A percentile compares a stretch with the other conserved stretches of the same genome.
Evolutionary conservation across 2,329 filamentous ascomycete species (phyloP).

Genomic region (Neopestalotiopsis clavispora): DNA sequence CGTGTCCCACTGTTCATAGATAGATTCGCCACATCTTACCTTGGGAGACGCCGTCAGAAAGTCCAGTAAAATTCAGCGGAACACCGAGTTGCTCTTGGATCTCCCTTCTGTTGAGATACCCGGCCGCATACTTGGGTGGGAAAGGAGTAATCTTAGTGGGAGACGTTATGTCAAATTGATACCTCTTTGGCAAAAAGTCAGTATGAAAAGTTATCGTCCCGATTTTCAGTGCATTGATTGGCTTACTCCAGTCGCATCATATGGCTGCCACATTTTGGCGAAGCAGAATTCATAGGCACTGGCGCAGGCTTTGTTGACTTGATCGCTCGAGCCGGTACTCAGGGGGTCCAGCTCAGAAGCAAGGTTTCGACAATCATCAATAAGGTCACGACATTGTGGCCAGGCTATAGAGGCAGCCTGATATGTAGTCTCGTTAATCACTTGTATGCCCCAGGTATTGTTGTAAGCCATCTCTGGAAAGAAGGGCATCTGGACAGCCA

Average conservation of each 20-base stretch:
- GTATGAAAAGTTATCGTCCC: background rate
- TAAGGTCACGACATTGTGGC: background rate
- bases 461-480: constrained; percentile 63
- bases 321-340: background rate
- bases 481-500: constrained; percentile 61
- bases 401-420: constrained; percentile 44
- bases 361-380: background rate
- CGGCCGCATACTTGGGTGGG: constrained; percentile 53
- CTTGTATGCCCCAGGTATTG: constrained; percentile 69
- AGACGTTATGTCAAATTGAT: constrained; percentile 57
- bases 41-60: background rate
- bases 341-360: background rate
- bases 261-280: background rate
- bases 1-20: too few species aligned
- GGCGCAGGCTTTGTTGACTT: constrained; percentile 9
- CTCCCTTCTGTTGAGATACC: constrained; percentile 58
- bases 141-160: constrained; percentile 51
- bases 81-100: constrained; percentile 63
- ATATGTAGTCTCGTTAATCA: constrained; percentile 55
- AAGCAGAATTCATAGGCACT: constrained; percentile 11
- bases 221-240: background rate
- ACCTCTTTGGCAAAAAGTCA: background rate
- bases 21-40: background rate
- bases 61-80: constrained; percentile 58
- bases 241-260: background rate